A percentile compares a stretch with the other conserved stretches of the same genome.
Conservation (phyloP, 441 rosid genomes). For the Pelargonium citronellum region DNA sequence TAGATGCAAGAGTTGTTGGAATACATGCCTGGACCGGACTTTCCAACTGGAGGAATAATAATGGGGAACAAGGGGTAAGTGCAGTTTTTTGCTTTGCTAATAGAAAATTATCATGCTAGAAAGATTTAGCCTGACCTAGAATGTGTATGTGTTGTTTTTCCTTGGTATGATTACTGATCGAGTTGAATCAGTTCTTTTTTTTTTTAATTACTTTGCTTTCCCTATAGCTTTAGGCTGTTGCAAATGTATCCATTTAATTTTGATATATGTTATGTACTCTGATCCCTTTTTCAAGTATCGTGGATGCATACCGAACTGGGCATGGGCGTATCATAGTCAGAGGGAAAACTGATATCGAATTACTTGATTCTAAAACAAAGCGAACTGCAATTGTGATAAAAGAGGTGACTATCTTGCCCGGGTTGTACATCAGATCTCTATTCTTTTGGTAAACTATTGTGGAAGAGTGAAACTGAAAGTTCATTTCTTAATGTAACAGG, state of each 20-base stretch:
- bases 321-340: slow-evolving; percentile 72
- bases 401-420: slow-evolving; percentile 51
- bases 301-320: slow-evolving; percentile 94
- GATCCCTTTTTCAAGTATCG: slow-evolving; percentile 46
- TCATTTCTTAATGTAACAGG: slow-evolving; percentile 42
- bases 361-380: slow-evolving; percentile 77
- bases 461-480: slow-evolving; percentile 13
- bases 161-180: background rate
- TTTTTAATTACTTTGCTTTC: background rate
- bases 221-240: background rate
- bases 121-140: background rate
- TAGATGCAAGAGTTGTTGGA: slow-evolving; percentile 95
- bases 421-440: slow-evolving; percentile 13
- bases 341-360: slow-evolving; percentile 77
- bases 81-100: slow-evolving; percentile 15
- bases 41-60: slow-evolving; percentile 93
- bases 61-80: slow-evolving; percentile 93
- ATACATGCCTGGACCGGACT: slow-evolving; percentile 99
- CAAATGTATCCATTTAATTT: background rate
- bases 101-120: background rate
- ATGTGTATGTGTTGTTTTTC: background rate
- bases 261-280: slow-evolving; percentile 19
- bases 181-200: background rate
- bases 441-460: slow-evolving; percentile 16
- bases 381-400: slow-evolving; percentile 70